phyloP scores from a whole-genome alignment of 2,329 filamentous ascomycete genomes.

The Colletotrichum lupini region DNA sequence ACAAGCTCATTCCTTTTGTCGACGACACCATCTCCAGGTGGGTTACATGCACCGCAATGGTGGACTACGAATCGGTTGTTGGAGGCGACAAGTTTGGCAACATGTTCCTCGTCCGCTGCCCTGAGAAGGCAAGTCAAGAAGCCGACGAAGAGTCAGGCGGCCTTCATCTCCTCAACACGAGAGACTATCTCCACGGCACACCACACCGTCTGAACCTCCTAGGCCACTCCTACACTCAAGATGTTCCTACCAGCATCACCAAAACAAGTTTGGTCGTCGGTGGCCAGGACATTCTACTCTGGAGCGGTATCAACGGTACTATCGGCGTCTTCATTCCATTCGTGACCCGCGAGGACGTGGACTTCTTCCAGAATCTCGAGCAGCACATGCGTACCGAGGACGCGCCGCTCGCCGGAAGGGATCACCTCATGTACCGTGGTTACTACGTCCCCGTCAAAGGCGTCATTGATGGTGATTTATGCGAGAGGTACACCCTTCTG shows the following conservation, averaged over 20 bases:
- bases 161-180: constrained; percentile 89
- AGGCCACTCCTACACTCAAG: constrained; percentile 90
- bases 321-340: constrained; percentile 95
- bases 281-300: constrained; percentile 90
- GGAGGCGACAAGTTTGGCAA: constrained; percentile 99
- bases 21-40: constrained; percentile 92
- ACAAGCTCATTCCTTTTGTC: constrained; percentile 90
- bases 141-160: constrained; percentile 93
- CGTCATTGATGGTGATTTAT: constrained; percentile 95
- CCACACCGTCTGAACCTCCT: constrained; percentile 86
- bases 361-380: constrained; percentile 97
- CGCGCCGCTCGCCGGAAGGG: constrained; percentile 87
- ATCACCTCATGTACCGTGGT: constrained; percentile 94
- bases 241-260: constrained; percentile 90
- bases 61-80: constrained; percentile 95
- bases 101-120: constrained; percentile 90
- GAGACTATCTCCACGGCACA: constrained; percentile 89
- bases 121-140: constrained; percentile 85
- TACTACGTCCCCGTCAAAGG: constrained; percentile 98
- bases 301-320: constrained; percentile 94
- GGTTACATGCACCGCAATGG: constrained; percentile 92
- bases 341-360: constrained; percentile 88
- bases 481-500: constrained; percentile 88
- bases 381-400: constrained; percentile 88
- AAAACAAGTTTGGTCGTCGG: constrained; percentile 92